Evolutionary conservation across 73 alveolate genomes (phyloP).

Genomic region (Tetrahymena elliotti): DNA sequence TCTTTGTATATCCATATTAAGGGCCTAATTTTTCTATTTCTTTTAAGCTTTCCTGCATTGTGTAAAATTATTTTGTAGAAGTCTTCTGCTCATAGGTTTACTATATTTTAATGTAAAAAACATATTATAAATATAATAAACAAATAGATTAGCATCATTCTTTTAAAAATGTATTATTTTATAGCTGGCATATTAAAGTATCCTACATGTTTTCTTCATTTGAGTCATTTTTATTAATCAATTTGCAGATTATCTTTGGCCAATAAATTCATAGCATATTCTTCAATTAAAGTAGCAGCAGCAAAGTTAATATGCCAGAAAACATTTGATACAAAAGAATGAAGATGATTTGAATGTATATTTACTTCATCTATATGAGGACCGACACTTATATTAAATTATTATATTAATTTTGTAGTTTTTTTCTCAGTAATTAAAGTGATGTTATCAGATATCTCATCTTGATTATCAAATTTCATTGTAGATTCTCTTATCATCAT

Average conservation of each 20-base stretch:
- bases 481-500: neutral
- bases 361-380: neutral
- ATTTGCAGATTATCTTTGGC: neutral
- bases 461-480: neutral
- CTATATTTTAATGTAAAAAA: neutral
- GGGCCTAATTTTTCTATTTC: neutral
- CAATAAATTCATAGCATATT: neutral
- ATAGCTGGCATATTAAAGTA: no score
- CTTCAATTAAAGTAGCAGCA: neutral
- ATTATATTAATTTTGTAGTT: neutral
- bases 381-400: neutral
- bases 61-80: neutral
- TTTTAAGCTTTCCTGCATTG: neutral
- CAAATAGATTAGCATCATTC: no score
- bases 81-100: neutral
- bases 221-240: neutral
- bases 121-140: no score
- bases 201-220: no score
- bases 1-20: neutral
- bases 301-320: neutral
- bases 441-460: neutral
- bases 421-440: neutral
- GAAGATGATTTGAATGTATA: neutral
- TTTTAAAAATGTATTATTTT: no score
- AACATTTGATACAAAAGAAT: neutral